These are phyloP conservation scores for Pholiota adiposa DNA, from an alignment of 1,284 basidiomycete genomes.

Conservation along the genomic window DNA sequence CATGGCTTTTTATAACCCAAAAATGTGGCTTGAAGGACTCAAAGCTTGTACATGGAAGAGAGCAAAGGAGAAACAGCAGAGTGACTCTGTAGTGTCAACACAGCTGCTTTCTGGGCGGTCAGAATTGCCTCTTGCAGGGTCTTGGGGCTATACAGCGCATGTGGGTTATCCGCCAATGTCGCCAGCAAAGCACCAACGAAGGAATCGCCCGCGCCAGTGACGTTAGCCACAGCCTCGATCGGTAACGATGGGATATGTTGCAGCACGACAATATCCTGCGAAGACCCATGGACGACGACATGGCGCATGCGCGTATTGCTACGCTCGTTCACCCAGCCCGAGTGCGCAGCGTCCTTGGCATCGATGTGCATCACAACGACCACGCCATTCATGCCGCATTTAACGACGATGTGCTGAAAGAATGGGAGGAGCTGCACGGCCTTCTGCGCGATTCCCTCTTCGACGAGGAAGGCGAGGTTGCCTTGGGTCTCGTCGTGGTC, in stretches of 20 bases:
- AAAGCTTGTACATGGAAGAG: constrained; percentile 36
- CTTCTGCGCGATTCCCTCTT: constrained; percentile 77
- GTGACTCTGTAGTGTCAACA: constrained; percentile 63
- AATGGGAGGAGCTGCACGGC: constrained; percentile 81
- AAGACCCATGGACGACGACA: constrained; percentile 54
- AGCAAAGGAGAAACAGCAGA: constrained; percentile 69
- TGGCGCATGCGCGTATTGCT: constrained; percentile 52
- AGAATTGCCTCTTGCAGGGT: constrained; percentile 48
- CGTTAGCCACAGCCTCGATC: constrained; percentile 61
- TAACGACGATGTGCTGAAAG: constrained; percentile 81
- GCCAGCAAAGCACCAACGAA: constrained; percentile 81
- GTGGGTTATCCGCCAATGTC: constrained; percentile 47
- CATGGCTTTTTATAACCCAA: no score
- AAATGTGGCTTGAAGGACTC: no score
- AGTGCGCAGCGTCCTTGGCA: constrained; percentile 39
- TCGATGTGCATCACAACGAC: constrained; percentile 64
- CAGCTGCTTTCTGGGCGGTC: constrained; percentile 67
- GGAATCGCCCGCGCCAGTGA: constrained; percentile 92
- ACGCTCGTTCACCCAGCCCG: constrained; percentile 51
- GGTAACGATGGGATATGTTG: constrained; percentile 71
- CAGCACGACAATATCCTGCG: constrained; percentile 56
- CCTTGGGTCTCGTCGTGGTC: constrained; percentile 43
- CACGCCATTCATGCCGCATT: constrained; percentile 76
- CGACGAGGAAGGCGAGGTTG: constrained; percentile 64
- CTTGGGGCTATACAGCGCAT: constrained; percentile 48